These are phyloP conservation scores for Kuraishia floccosa DNA, from an alignment of 805 yeast genomes.

Conservation along the genomic window DNA sequence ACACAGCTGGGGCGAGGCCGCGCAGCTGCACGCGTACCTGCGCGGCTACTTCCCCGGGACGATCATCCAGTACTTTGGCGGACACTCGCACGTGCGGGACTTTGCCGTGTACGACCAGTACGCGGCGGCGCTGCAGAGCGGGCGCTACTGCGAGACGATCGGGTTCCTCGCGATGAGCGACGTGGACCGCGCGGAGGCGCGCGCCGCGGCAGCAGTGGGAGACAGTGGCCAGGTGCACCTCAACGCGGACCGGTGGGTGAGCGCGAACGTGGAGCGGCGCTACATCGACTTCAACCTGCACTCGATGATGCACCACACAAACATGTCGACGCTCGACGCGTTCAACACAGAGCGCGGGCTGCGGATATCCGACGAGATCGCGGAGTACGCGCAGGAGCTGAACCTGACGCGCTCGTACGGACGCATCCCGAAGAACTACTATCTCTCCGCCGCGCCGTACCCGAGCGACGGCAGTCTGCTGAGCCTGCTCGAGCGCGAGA, in stretches of 20 bases:
- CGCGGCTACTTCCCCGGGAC: constrained; percentile 49
- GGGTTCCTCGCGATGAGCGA: constrained; percentile 66
- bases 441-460: constrained; percentile 55
- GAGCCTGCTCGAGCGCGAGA: constrained; percentile 41
- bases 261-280: constrained; percentile 33
- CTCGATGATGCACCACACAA: constrained; percentile 59
- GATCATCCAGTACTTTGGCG: constrained; percentile 82
- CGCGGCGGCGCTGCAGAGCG: constrained; percentile 81
- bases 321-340: constrained; percentile 10
- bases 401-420: constrained; percentile 50
- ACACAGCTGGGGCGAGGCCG: constrained; percentile 44
- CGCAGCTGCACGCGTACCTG: constrained; percentile 32
- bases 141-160: constrained; percentile 87
- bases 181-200: constrained; percentile 8
- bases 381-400: constrained; percentile 30
- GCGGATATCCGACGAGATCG: constrained; percentile 31
- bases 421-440: constrained; percentile 53
- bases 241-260: constrained; percentile 2
- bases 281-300: constrained; percentile 76
- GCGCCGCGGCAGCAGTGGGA: constrained; percentile 6
- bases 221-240: neutral
- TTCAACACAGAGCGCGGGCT: constrained; percentile 51
- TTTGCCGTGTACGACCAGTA: constrained; percentile 54
- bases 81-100: constrained; percentile 89
- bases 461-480: constrained; percentile 47